phyloP scores from a whole-genome alignment of 768 basidiomycete genomes.

The Kwoniella heveanensis region DNA sequence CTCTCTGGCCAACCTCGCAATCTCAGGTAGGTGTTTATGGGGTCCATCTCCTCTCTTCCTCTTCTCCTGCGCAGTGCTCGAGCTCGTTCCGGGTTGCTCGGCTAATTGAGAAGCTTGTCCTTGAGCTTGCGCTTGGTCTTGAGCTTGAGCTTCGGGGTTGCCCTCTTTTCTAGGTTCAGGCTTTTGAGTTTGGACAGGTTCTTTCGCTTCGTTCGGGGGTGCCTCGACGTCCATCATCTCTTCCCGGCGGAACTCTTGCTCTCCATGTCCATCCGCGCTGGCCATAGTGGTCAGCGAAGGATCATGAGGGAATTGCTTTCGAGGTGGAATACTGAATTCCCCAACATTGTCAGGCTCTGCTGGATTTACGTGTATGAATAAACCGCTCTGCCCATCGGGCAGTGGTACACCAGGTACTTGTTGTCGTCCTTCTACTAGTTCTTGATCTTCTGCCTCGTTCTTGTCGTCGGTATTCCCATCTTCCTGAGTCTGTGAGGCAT shows the following conservation, averaged over 20 bases:
- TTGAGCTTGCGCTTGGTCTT: too few relatives aligned
- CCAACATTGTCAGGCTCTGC: not conserved
- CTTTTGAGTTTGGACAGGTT: not conserved
- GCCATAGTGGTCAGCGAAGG: not conserved
- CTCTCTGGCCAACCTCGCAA: conserved; percentile 47
- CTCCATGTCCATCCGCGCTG: too few relatives aligned
- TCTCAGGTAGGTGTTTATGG: conserved; percentile 42
- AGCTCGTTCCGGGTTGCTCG: not conserved
- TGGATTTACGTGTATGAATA: conserved; percentile 15
- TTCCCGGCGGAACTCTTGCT: too few relatives aligned
- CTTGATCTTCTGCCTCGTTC: not conserved
- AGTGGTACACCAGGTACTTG: conserved; percentile 20
- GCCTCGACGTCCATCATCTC: too few relatives aligned
- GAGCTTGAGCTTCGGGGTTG: not conserved
- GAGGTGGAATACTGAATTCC: conserved; percentile 3
- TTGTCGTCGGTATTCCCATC: too few relatives aligned
- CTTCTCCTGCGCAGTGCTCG: not conserved
- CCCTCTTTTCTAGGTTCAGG: not conserved
- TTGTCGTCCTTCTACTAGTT: conserved; percentile 4
- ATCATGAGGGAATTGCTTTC: conserved; percentile 12
- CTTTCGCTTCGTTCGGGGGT: too few relatives aligned
- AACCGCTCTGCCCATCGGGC: conserved; percentile 32
- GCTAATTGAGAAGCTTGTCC: not conserved
- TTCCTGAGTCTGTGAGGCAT: too few relatives aligned
- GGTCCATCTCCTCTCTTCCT: not conserved